Evolutionary conservation across 495 filamentous ascomycete genomes (phyloP).

Genomic region (Haplographium delicatum): DNA sequence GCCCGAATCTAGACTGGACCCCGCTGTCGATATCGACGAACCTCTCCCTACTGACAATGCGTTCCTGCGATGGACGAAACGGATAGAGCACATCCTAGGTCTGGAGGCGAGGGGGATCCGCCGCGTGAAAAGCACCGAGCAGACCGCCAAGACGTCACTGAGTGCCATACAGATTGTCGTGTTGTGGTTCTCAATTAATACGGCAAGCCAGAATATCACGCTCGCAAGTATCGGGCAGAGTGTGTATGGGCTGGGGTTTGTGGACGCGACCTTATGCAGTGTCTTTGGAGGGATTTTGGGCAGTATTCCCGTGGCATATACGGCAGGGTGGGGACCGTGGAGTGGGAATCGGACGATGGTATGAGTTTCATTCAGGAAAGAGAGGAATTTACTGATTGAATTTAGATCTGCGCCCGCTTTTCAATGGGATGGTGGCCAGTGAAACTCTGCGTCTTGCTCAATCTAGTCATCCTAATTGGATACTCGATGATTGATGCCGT

Average conservation of each 20-base stretch:
- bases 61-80: conserved; percentile 7
- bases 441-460: conserved; percentile 66
- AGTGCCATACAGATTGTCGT: conserved; percentile 59
- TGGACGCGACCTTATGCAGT: conserved; percentile 59
- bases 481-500: conserved; percentile 68
- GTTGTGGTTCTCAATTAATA: conserved; percentile 72
- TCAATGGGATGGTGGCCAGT: conserved; percentile 78
- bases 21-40: conserved; percentile 11
- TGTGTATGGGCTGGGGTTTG: conserved; percentile 63
- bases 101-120: conserved; percentile 67
- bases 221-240: conserved; percentile 67
- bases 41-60: background rate
- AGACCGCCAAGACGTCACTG: conserved; percentile 49
- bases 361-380: conserved; percentile 16
- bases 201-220: conserved; percentile 71
- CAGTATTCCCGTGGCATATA: conserved; percentile 55
- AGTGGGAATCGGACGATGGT: conserved; percentile 70
- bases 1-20: background rate
- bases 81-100: conserved; percentile 36
- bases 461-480: conserved; percentile 66
- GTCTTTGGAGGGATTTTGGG: conserved; percentile 61
- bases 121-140: conserved; percentile 60
- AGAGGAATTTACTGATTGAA: background rate
- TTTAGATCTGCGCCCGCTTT: conserved; percentile 61
- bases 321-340: conserved; percentile 65